Base-by-base conservation (phyloP, 352 stramenopile genomes). In the Phytopythium oedochilum region DNA sequence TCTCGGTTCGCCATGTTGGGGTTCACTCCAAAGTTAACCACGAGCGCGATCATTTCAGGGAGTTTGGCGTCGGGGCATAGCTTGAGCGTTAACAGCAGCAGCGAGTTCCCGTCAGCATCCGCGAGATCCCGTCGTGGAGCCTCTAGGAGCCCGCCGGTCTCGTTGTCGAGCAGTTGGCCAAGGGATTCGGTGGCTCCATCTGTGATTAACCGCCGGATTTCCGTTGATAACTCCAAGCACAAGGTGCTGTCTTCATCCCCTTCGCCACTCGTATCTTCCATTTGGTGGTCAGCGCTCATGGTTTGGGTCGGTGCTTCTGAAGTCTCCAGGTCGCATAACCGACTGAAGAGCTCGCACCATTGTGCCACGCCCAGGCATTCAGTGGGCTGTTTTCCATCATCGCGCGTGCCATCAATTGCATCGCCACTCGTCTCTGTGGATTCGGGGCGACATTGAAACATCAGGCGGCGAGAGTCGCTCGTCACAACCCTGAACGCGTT, bases 1-100 rank as follows among this genome's bases (percentile, higher is more conserved):
- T 86, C 78, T 26, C 64, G 42, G 53, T 89, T 91, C 55, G 68
- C 57, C 10, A 55, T 36, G 53, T 87, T 85, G 49, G 57, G 67
- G 49, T 87, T 70, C 20, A 84, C 53, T 2, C 70, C 60, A 9
- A 71, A 63, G 17, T 60, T 28, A 1, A 87, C 46, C 42, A 89
- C 36, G 7, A 25, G 44, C 0, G 56, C 51, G 20, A 84, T 54
- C 20, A 78, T 54, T 10, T 6, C 6, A 3, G 54, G 14, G 18
- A 58, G 42, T 18, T 47, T 55, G 15, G 53, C 45, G 3, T 63
- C 43, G 1, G 68, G 66, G 17, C 77, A 71, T 7, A 71, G 36
- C 31, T 73, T 73, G 6, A 84, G 62, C 22, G 70, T 73, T 9
- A 83, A 28, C 2, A 86, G 51, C 8, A 91, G 49, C 28, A 88